Evolutionary conservation across 495 filamentous ascomycete species (phyloP).

Genomic region (Baudoinia panamericana): DNA sequence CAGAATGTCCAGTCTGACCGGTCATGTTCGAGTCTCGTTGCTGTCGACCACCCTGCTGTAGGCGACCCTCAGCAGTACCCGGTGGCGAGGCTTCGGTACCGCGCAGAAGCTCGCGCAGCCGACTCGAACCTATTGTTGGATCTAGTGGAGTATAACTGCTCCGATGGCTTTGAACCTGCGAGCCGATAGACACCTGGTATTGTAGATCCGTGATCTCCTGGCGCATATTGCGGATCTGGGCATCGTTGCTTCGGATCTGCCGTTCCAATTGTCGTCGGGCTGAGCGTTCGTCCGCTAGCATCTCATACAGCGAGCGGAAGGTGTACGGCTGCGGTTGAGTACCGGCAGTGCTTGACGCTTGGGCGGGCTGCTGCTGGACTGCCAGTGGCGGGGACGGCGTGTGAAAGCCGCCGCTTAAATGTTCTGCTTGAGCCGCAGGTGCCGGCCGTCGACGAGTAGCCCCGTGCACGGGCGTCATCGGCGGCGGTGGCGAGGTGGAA

Average conservation of each 20-base stretch:
- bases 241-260: too few relatives aligned
- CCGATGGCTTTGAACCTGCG: slow-evolving; percentile 6
- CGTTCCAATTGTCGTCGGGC: slow-evolving; percentile 17
- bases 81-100: slow-evolving; percentile 5
- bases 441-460: too few relatives aligned
- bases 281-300: slow-evolving; percentile 17
- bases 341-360: background rate
- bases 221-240: slow-evolving; percentile 6
- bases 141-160: slow-evolving; percentile 4
- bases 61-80: background rate
- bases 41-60: background rate
- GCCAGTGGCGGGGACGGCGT: slow-evolving; percentile 10
- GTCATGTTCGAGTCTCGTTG: slow-evolving; percentile 1
- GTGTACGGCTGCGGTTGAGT: slow-evolving; percentile 7
- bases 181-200: slow-evolving; percentile 10
- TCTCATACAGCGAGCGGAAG: slow-evolving; percentile 18
- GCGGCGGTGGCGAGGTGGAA: slow-evolving; percentile 13
- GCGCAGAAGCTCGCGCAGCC: slow-evolving; percentile 10
- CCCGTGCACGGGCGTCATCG: slow-evolving; percentile 7
- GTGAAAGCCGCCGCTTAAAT: too few relatives aligned
- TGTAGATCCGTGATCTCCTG: slow-evolving; percentile 12
- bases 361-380: too few relatives aligned
- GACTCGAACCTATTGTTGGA: slow-evolving; percentile 10
- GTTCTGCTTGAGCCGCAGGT: too few relatives aligned
- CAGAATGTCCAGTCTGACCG: background rate